Evolutionary conservation across 306 rosid genomes (phyloP).

Genomic region (Ceratonia siliqua): DNA sequence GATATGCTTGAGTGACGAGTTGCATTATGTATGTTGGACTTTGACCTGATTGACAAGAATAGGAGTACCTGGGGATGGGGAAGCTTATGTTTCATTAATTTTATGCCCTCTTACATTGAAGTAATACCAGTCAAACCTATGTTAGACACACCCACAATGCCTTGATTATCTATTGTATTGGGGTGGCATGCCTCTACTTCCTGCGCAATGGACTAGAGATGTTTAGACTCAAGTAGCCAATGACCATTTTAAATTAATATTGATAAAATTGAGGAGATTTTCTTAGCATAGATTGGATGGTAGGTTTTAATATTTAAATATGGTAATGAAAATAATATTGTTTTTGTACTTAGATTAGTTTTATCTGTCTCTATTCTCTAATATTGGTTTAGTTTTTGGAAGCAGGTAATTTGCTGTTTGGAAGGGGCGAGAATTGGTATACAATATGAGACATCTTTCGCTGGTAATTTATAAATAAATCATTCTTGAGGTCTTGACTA

Average conservation of each 20-base stretch:
- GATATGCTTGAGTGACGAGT: slow-evolving; percentile 21
- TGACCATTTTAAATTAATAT: background rate
- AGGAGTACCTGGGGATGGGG: background rate
- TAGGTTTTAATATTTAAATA: background rate
- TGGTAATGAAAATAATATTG: background rate
- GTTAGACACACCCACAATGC: background rate
- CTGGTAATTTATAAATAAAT: slow-evolving; percentile 56
- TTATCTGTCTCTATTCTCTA: background rate
- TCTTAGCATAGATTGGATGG: background rate
- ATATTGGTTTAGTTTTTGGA: slow-evolving; percentile 34
- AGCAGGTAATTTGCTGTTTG: slow-evolving; percentile 90
- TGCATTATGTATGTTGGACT: background rate
- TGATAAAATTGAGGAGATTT: background rate
- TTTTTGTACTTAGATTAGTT: slow-evolving; percentile 11
- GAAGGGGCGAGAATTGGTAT: slow-evolving; percentile 95
- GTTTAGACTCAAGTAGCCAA: background rate
- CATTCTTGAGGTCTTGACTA: background rate
- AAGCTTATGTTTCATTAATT: background rate
- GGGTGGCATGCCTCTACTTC: background rate
- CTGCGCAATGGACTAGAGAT: background rate
- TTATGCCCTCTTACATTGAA: background rate
- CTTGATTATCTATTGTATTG: background rate
- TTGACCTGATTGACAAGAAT: background rate
- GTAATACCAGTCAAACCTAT: background rate
- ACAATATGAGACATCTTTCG: slow-evolving; percentile 90